Percentiles rank a stretch among this genome's conserved stretches.
phyloP scores from a whole-genome alignment of 177 flowering plant genomes.

The Vitis hybrid region DNA sequence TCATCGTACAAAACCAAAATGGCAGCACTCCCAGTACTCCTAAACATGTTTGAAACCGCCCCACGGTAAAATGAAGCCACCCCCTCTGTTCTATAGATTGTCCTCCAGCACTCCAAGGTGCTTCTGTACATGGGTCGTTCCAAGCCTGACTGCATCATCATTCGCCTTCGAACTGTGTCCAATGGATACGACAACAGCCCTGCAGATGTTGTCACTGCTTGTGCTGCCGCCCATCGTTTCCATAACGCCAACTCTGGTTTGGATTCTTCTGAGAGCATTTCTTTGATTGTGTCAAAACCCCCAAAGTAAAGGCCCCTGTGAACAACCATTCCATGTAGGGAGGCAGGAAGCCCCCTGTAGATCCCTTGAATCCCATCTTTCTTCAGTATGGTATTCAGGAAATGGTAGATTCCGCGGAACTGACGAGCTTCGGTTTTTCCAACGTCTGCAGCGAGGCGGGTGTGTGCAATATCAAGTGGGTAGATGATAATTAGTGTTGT shows the following conservation, averaged over 20 bases:
- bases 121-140: slow-evolving; percentile 61
- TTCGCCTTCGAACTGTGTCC: slow-evolving; percentile 89
- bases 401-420: slow-evolving; percentile 82
- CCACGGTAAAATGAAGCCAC: slow-evolving; percentile 82
- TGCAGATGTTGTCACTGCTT: slow-evolving; percentile 92
- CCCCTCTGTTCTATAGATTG: slow-evolving; percentile 78
- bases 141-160: slow-evolving; percentile 98
- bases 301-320: slow-evolving; percentile 95
- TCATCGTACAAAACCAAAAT: slow-evolving; percentile 91
- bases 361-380: slow-evolving; percentile 82
- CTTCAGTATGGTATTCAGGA: slow-evolving; percentile 55
- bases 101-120: slow-evolving; percentile 90
- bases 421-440: slow-evolving; percentile 75
- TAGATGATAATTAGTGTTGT: slow-evolving; percentile 78
- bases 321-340: slow-evolving; percentile 88
- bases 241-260: slow-evolving; percentile 56
- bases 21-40: slow-evolving; percentile 97
- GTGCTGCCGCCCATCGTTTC: slow-evolving; percentile 92
- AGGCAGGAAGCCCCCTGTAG: slow-evolving; percentile 93
- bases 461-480: slow-evolving; percentile 97
- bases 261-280: slow-evolving; percentile 53
- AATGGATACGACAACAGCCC: slow-evolving; percentile 88
- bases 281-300: slow-evolving; percentile 92
- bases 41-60: slow-evolving; percentile 82
- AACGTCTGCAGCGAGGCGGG: slow-evolving; percentile 92